Evolutionary conservation across 306 rosid species (phyloP).

Genomic region (Gastrolobium villosum): DNA sequence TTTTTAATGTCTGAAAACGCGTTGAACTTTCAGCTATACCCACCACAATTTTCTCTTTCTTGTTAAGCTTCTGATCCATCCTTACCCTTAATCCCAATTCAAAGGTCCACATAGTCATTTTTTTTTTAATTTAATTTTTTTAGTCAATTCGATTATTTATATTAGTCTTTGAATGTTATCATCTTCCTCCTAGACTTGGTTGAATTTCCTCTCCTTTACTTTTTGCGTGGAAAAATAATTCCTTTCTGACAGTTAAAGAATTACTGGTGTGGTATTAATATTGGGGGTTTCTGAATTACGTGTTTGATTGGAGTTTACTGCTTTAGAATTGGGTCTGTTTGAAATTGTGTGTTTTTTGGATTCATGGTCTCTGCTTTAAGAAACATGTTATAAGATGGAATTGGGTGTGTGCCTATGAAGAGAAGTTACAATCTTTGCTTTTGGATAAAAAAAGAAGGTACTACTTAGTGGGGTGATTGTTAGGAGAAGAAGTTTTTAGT

Average conservation of each 20-base stretch:
- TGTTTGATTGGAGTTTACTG: constrained; percentile 42
- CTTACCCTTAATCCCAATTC: constrained; percentile 45
- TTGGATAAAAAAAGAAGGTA: constrained; percentile 17
- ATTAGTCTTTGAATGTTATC: constrained; percentile 30
- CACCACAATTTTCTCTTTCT: constrained; percentile 41
- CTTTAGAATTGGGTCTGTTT: constrained; percentile 49
- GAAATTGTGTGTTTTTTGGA: constrained; percentile 45
- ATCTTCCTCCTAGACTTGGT: not conserved
- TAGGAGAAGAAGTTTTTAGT: constrained; percentile 41
- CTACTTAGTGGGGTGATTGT: constrained; percentile 45
- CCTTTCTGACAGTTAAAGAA: not conserved
- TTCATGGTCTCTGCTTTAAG: constrained; percentile 37
- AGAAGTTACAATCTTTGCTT: constrained; percentile 40
- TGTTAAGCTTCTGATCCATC: constrained; percentile 42
- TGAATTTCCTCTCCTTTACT: constrained; percentile 25
- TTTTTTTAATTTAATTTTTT: not conserved
- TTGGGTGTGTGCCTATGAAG: constrained; percentile 43
- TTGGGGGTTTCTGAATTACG: constrained; percentile 48
- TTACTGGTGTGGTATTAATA: not conserved
- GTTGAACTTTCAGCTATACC: constrained; percentile 62
- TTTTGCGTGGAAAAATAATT: not conserved
- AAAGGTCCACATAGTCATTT: constrained; percentile 44
- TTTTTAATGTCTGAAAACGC: constrained; percentile 70
- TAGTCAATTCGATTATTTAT: constrained; percentile 37
- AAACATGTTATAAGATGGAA: not conserved